phyloP scores from a whole-genome alignment of 2,329 filamentous ascomycete species.

The Fusarium austroafricanum region DNA sequence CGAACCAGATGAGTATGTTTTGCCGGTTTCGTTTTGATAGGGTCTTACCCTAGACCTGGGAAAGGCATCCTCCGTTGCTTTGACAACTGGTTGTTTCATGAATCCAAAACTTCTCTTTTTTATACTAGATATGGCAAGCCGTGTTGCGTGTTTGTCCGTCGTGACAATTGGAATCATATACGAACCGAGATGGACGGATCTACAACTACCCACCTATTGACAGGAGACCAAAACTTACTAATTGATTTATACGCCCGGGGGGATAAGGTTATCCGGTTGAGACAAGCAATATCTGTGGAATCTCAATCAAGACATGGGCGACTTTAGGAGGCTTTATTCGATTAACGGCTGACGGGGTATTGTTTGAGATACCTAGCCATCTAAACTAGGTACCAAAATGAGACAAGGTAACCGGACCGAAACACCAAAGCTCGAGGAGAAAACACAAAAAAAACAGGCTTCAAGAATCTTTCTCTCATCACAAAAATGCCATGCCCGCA shows the following conservation, averaged over 20 bases:
- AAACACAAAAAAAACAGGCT: not conserved
- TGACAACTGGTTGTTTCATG: not conserved
- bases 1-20: conserved; percentile 3
- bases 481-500: conserved; percentile 46
- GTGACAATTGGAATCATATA: not conserved
- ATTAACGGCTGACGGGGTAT: conserved; percentile 25
- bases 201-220: not conserved
- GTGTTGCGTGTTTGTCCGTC: not conserved
- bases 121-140: conserved; percentile 7
- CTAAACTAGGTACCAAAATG: conserved; percentile 1
- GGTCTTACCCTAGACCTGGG: conserved; percentile 11
- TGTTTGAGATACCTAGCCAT: conserved; percentile 4
- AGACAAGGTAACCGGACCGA: not conserved
- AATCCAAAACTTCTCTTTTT: not conserved
- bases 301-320: not conserved
- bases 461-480: not conserved
- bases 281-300: not conserved
- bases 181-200: not conserved
- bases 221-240: not conserved
- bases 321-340: not conserved
- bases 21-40: not conserved
- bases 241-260: not conserved
- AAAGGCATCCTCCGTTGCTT: conserved; percentile 5
- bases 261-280: not conserved
- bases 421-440: conserved; percentile 17